Base-by-base conservation (phyloP, 75 land plant genomes). In the Pinus tabuliformis region DNA sequence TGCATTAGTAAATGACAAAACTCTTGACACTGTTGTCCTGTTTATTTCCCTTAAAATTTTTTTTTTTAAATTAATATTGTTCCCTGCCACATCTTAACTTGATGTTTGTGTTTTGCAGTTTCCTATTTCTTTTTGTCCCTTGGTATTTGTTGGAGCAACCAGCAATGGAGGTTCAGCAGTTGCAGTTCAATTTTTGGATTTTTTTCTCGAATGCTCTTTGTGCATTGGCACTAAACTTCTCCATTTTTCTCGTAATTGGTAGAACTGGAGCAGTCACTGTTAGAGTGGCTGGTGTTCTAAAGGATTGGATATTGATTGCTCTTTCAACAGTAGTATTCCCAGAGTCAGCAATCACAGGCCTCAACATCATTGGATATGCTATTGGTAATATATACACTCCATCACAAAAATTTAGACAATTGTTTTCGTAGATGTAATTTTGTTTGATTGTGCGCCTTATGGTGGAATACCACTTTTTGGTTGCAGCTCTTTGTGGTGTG, bases 241-340 rank as follows among this genome's bases (percentile, higher is more conserved):
- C 92, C 20, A 89, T 91, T 26, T 94, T 94, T 80, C 63, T 92
- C 28, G 92, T 89, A 49, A 89, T 94, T 78, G 97, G 97, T 57
- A 86, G 97, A 80, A 94, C 97, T 49, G 92, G 95, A 61, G 94
- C 97, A 30, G 90, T 94, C 11, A 94, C 97, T 60, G 87, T 94
- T 21, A 80, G 97, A 59, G 97, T 94, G 71, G 97, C 94, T 79
- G 97, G 97, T 66, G 94, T 94, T 62, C 79, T 94, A 64, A 91
- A 94, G 77, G 97, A 94, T 76, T 91, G 97, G 94, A 89, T 94
- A 76, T 77, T 94, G 15, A 91, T 94, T 73, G 98, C 96, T 59
- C 91, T 95, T 73, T 93, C 96, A 61, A 95, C 98, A 22, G 78
- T 95, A 56, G 62, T 95, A 68, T 95, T 95, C 76, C 98, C 96